Percentiles rank a stretch among this genome's conserved stretches.
Evolutionary conservation across 148 eudicot species (phyloP).

Genomic region (Nyssa sinensis): DNA sequence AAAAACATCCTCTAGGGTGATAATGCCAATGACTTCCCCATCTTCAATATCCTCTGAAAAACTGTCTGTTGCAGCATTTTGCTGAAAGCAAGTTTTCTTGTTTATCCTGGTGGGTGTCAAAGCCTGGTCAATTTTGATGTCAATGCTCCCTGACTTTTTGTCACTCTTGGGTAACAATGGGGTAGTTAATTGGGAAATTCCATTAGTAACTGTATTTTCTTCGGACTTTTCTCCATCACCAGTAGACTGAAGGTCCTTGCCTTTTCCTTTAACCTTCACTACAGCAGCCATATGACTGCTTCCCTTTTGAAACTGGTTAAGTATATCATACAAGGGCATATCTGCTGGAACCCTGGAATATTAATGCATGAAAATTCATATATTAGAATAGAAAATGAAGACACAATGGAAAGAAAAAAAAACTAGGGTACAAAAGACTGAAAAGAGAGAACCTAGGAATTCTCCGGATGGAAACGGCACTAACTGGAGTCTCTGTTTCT

Average conservation of each 20-base stretch:
- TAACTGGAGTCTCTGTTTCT: conserved; percentile 89
- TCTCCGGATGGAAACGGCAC: conserved; percentile 85
- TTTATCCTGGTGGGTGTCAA: conserved; percentile 14
- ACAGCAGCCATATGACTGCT: conserved; percentile 99
- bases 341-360: conserved; percentile 74
- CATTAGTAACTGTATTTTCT: conserved; percentile 19
- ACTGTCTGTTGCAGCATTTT: conserved; percentile 29
- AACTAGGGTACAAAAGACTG: not conserved
- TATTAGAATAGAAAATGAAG: not conserved
- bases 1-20: conserved; percentile 91
- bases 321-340: conserved; percentile 92
- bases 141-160: conserved; percentile 35
- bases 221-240: conserved; percentile 29
- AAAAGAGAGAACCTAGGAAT: conserved; percentile 63
- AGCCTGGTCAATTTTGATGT: conserved; percentile 40
- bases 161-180: conserved; percentile 52
- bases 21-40: conserved; percentile 85
- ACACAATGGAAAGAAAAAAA: not conserved
- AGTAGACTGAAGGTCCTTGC: conserved; percentile 25
- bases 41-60: conserved; percentile 63
- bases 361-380: not conserved
- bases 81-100: conserved; percentile 19
- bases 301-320: conserved; percentile 93
- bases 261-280: conserved; percentile 57
- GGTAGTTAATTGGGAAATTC: conserved; percentile 36